Percentiles rank a stretch among this genome's conserved stretches.
phyloP scores from a whole-genome alignment of 2,329 filamentous ascomycete species.

The Microdochium paspali region DNA sequence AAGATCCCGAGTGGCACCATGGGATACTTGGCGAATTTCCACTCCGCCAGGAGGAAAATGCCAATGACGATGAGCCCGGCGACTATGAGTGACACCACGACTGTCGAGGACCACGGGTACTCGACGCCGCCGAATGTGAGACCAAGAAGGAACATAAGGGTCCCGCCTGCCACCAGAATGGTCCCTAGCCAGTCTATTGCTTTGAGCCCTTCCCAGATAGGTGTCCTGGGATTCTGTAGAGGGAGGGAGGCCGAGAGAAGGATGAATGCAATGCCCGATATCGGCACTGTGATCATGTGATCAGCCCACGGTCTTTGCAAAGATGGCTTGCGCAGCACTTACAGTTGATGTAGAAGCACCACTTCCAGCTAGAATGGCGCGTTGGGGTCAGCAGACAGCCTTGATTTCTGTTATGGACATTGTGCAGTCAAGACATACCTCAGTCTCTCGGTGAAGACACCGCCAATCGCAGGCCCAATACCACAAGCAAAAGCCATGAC shows the following conservation, averaged over 20 bases:
- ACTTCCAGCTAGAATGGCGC: constrained; percentile 26
- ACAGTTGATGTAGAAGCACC: constrained; percentile 37
- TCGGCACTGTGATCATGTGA: constrained; percentile 2
- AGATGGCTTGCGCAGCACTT: not conserved
- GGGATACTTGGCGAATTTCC: constrained; percentile 40
- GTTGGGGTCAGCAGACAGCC: not conserved
- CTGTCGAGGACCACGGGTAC: constrained; percentile 38
- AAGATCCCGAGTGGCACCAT: constrained; percentile 46
- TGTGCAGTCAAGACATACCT: constrained; percentile 15
- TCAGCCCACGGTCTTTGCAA: not conserved
- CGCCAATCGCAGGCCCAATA: constrained; percentile 1
- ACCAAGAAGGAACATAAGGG: constrained; percentile 49
- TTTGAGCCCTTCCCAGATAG: constrained; percentile 40
- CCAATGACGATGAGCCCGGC: constrained; percentile 31
- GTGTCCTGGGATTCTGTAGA: constrained; percentile 45
- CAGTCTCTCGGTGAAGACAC: constrained; percentile 18
- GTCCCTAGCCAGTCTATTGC: constrained; percentile 38
- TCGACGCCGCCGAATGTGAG: constrained; percentile 47
- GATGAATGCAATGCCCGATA: constrained; percentile 30
- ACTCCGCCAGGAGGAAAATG: constrained; percentile 40
- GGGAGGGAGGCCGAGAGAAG: constrained; percentile 43
- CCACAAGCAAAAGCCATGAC: constrained; percentile 29
- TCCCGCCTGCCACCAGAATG: constrained; percentile 41
- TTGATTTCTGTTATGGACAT: not conserved
- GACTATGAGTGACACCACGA: constrained; percentile 38